Conservation (phyloP, 139 green algal genomes). For the Chlamydomonas sp. region DNA sequence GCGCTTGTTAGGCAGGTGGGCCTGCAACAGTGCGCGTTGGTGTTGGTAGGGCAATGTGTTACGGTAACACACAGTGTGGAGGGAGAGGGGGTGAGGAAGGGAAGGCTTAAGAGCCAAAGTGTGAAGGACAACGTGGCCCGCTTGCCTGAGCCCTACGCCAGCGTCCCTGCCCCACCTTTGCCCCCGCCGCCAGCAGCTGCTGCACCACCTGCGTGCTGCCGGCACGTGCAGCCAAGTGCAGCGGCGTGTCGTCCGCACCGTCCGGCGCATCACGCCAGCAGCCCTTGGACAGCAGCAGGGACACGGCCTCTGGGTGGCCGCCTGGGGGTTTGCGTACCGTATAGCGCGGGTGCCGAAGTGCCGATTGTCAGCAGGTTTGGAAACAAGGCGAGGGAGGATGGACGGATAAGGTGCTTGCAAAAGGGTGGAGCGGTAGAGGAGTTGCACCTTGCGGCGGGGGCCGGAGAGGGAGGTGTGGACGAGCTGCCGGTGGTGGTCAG, state of each 20-base stretch:
- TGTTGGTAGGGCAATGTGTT: background rate
- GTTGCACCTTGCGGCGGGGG: too few species aligned
- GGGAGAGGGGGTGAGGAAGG: background rate
- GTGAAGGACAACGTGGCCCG: background rate
- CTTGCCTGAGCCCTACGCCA: background rate
- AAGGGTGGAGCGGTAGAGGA: too few species aligned
- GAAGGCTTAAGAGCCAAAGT: background rate
- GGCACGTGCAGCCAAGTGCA: slow-evolving; percentile 69
- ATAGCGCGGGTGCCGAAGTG: background rate
- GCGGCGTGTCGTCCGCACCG: slow-evolving; percentile 59
- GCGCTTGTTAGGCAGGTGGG: slow-evolving; percentile 62
- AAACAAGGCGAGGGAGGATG: too few species aligned
- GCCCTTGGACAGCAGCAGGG: slow-evolving; percentile 58
- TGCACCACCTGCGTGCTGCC: slow-evolving; percentile 34
- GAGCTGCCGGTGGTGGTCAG: too few species aligned
- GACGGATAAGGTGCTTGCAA: too few species aligned
- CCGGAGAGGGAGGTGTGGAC: too few species aligned
- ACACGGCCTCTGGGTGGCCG: background rate
- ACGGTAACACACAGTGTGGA: background rate
- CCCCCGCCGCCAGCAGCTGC: slow-evolving; percentile 53
- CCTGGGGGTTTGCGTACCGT: background rate
- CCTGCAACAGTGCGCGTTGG: background rate
- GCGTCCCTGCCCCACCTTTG: slow-evolving; percentile 22
- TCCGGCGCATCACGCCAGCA: slow-evolving; percentile 72
- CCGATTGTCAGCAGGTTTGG: too few species aligned